Base-by-base conservation (phyloP, 805 yeast species). In the Metschnikowia picachoensis region DNA sequence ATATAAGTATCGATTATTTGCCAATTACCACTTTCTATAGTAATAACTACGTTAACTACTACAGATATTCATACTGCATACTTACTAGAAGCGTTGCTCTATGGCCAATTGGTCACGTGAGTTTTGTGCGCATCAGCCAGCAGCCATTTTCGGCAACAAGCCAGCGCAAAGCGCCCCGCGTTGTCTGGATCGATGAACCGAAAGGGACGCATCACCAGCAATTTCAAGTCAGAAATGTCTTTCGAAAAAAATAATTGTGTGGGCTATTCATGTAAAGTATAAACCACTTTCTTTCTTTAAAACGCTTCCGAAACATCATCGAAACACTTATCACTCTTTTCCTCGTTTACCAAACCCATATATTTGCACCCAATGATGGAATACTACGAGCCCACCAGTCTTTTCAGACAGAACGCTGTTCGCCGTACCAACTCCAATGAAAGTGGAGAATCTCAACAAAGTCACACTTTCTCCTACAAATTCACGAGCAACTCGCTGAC, bases 331-430 rank as follows among this genome's bases (percentile, higher is more conserved):
- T 13, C 10, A 13, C 20, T 11, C 36, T 33, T 33, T 33, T 33
- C 17, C 20, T 20, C 25, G 25, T 20, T 14, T 13, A 13, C 9
- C 34, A 8, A 31, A 31, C 15, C 34, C 25, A 11, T 7, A 2
- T 10, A 17, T 39, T 39, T 32, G 42, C 42, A 30, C 41, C 41
- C 44, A 36, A 60, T 25, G 63, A 58, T 55, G 58, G 57, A 49
- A 9, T 55, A 39, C 50, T 72, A 72, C 58, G 67, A 70, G 50
- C 76, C 76, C n/a, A 67, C 73, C 4, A 52, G 66, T 39, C 62
- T 72, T 35, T 70, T 72, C 49, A 60, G 76, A 40, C 65, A 68
- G 47, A 72, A 72, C 51, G 76, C 76, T 17, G 63, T 72, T 20
- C 43, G 52, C 16, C 43, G 51, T 13, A 37, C 50, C 15, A 29